Percentiles rank a stretch among this genome's conserved stretches.
Evolutionary conservation across 331 rosid genomes (phyloP).

Genomic region (Quercus lobata): DNA sequence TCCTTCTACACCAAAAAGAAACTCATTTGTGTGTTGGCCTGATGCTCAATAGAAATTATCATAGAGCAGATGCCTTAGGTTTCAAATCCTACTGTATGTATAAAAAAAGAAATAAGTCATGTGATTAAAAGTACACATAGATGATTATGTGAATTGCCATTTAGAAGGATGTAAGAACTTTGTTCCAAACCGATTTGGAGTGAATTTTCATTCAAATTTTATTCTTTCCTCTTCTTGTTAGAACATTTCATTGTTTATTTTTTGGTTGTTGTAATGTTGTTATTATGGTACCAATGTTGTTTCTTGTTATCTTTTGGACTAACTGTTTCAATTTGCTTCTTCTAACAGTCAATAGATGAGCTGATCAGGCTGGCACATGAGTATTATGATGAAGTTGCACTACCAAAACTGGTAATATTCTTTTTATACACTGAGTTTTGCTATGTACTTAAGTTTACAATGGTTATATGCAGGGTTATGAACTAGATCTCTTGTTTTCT

Average conservation of each 20-base stretch:
- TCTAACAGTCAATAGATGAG: conserved; percentile 72
- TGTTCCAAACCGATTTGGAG: no score
- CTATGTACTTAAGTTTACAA: neutral
- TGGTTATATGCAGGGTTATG: conserved; percentile 17
- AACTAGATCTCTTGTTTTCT: conserved; percentile 21
- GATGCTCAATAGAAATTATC: no score
- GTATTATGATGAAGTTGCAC: conserved; percentile 81
- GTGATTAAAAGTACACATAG: no score
- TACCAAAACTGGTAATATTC: conserved; percentile 87
- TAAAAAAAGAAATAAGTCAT: no score
- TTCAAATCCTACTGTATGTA: no score
- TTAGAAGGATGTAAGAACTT: no score
- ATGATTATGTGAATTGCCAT: no score
- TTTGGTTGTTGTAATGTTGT: neutral
- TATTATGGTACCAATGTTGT: neutral
- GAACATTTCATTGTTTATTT: neutral
- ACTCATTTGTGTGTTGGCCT: no score
- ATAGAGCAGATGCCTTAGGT: no score
- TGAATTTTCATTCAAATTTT: neutral
- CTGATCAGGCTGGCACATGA: conserved; percentile 66
- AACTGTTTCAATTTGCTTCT: conserved; percentile 23
- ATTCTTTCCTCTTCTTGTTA: neutral
- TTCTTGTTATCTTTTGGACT: conserved; percentile 7
- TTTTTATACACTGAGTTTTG: neutral
- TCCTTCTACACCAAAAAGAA: no score